phyloP scores from a whole-genome alignment of 352 stramenopile species.

The Phytophthora hybrid region DNA sequence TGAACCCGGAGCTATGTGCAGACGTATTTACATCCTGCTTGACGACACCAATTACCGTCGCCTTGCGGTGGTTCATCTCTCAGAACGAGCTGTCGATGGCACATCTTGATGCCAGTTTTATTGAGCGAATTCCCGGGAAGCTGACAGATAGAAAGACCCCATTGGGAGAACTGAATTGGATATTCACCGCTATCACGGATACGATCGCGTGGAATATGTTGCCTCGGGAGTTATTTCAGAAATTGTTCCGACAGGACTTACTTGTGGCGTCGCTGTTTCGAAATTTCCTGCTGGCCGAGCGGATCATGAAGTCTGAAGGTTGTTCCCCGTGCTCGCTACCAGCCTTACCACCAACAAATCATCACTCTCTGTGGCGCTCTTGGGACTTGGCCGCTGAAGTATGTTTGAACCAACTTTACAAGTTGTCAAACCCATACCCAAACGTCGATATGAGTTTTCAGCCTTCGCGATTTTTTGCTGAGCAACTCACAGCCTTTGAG shows the following conservation, averaged over 20 bases:
- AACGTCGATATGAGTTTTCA: slow-evolving; percentile 78
- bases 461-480: slow-evolving; percentile 97
- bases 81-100: slow-evolving; percentile 93
- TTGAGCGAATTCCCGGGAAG: slow-evolving; percentile 92
- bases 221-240: slow-evolving; percentile 96
- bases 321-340: slow-evolving; percentile 94
- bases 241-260: slow-evolving; percentile 99
- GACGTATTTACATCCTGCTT: slow-evolving; percentile 99
- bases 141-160: slow-evolving; percentile 95
- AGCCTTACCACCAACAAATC: slow-evolving; percentile 93
- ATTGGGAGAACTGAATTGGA: slow-evolving; percentile 99
- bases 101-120: slow-evolving; percentile 85
- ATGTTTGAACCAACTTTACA: slow-evolving; percentile 96
- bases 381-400: slow-evolving; percentile 99
- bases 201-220: slow-evolving; percentile 99
- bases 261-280: slow-evolving; percentile 98
- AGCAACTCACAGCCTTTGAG: slow-evolving; percentile 99
- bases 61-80: slow-evolving; percentile 98
- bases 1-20: slow-evolving; percentile 96
- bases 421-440: slow-evolving; percentile 74
- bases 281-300: slow-evolving; percentile 98
- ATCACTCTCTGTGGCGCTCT: slow-evolving; percentile 98
- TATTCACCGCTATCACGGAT: slow-evolving; percentile 99
- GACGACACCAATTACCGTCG: slow-evolving; percentile 98
- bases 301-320: slow-evolving; percentile 94